These are phyloP conservation scores for Colletotrichum sp. DNA, from an alignment of 2,329 filamentous ascomycete species.

Conservation along the genomic window DNA sequence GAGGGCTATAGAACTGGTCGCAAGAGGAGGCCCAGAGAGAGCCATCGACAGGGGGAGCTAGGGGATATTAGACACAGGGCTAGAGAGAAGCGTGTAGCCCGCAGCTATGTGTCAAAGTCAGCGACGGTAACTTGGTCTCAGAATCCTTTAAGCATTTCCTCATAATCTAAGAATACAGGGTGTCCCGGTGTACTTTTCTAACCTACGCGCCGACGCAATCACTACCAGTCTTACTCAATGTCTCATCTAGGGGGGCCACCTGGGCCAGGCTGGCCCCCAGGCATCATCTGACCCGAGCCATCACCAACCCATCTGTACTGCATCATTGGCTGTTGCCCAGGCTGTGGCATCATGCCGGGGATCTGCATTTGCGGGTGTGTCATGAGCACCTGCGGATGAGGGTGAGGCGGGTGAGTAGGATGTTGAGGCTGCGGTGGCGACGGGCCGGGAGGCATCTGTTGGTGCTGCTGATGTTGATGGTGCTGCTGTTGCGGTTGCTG, in stretches of 20 bases:
- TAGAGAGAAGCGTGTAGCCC: too few species aligned
- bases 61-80: too few species aligned
- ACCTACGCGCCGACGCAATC: background rate
- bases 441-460: conserved; percentile 22
- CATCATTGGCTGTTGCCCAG: conserved; percentile 30
- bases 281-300: conserved; percentile 49
- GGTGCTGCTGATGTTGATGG: conserved; percentile 26
- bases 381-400: conserved; percentile 4
- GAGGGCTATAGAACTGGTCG: too few species aligned
- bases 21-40: too few species aligned
- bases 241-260: background rate
- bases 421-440: conserved; percentile 9
- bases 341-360: conserved; percentile 6
- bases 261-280: conserved; percentile 25
- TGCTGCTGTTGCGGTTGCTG: conserved; percentile 29
- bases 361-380: background rate
- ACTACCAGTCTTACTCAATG: background rate
- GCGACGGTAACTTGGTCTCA: background rate
- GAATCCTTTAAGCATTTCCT: background rate
- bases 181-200: background rate
- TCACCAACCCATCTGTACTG: conserved; percentile 47
- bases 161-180: background rate
- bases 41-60: too few species aligned
- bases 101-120: too few species aligned
- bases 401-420: conserved; percentile 4